phyloP scores from a whole-genome alignment of 352 stramenopile species.

The Achlya hypogyna region DNA sequence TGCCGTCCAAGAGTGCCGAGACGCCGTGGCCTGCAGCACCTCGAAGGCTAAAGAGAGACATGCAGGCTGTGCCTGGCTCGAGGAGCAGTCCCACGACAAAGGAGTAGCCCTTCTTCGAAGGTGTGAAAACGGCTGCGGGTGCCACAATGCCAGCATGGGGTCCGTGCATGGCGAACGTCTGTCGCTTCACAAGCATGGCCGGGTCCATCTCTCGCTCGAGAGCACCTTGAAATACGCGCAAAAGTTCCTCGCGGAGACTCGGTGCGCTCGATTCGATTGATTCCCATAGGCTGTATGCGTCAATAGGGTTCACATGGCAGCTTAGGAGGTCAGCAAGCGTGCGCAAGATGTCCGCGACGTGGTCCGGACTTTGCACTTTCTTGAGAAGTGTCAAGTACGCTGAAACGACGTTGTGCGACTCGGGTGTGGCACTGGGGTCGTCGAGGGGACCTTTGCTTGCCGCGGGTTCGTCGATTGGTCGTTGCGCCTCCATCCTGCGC shows the following conservation, averaged over 20 bases:
- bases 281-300: constrained; percentile 6
- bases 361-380: not conserved
- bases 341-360: not conserved
- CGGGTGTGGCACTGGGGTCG: not conserved
- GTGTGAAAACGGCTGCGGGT: constrained; percentile 40
- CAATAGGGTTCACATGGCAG: not conserved
- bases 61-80: constrained; percentile 22
- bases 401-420: not conserved
- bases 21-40: constrained; percentile 66
- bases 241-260: not conserved
- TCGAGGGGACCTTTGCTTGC: not conserved
- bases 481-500: not conserved
- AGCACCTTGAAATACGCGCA: not conserved
- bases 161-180: constrained; percentile 58
- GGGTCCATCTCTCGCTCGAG: not conserved
- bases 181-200: not conserved
- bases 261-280: not conserved
- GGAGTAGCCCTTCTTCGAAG: constrained; percentile 70
- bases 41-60: constrained; percentile 64
- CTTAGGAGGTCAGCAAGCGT: constrained; percentile 1
- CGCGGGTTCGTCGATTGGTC: not conserved
- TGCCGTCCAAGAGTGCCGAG: constrained; percentile 42
- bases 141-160: constrained; percentile 52
- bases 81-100: constrained; percentile 57
- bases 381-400: not conserved